Evolutionary conservation across 345 rosid species (phyloP), one percentile per base, ranked within the genome.

Genomic region (Trapa incisa): DNA sequence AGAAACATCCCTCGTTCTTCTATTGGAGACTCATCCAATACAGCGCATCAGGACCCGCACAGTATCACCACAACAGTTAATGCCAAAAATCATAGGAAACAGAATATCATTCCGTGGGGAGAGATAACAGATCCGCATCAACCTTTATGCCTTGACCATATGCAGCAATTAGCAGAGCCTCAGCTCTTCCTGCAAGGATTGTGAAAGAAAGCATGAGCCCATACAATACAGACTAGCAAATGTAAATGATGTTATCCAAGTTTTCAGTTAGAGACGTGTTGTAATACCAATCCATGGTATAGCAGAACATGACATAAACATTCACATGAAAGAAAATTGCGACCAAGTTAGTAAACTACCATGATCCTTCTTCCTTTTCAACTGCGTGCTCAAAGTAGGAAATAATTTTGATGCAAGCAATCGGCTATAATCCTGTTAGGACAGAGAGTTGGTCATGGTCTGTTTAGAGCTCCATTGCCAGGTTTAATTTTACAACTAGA

Each of bases 121-220:
- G 37, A 50, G 22, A 13, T 8, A 78, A 43, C 54, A 68, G 56
- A 45, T 75, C 80, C 36, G 81, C 69, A 43, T 79, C 72, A 60
- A 74, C 71, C 74, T 66, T 80, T 62, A 80, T 57, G 65, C 86
- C 85, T 75, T 82, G 85, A 39, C 97, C 97, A 54, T 89, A 81
- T 5, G 90, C 87, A 32, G 96, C 96, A 75, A 90, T 89, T 11
- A 93, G 90, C 71, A 88, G 67, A 42, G 96, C 95, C 73, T 92
- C 98, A 13, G 96, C 98, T 77, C 93, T 75, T 67, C 90, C 90
- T 85, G 83, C 72, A 77, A 69, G 52, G 38, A 42, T 64, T 42
- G 67, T 53, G 38, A 33, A 9, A 8, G 60, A 35, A 22, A 38
- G 15, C 41, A 61, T 33, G 64, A 48, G 73, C n/a, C 35, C 65